Base-by-base conservation (phyloP, 345 rosid species). In the Salix brachista region DNA sequence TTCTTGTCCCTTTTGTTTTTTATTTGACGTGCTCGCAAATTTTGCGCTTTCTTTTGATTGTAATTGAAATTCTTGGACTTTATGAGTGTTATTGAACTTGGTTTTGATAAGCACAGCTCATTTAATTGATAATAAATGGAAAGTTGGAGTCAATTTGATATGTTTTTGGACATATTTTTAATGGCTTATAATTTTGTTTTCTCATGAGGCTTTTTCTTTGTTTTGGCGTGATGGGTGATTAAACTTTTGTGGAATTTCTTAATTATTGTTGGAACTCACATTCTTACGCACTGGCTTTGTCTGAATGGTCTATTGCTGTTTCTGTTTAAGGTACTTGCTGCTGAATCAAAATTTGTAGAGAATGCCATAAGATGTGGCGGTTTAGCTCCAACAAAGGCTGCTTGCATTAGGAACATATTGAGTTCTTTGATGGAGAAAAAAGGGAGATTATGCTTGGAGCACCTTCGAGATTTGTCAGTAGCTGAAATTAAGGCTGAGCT, bases 341-440 rank as follows among this genome's bases (percentile, higher is more conserved):
- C 97, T 73, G 95, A 92, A 60, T 26, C 86, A 1, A 88, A 81
- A 69, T 78, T 72, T 48, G 50, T 94, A 50, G 97, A 94, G 84
- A 73, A 71, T 83, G 91, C 94, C 32, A 94, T 94, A 78, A 82
- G 95, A 80, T 92, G 97, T 81, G 97, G 97, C 76, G 98, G 98
- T 71, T 84, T 94, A 80, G 97, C 98, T 6, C 95, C 97, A 0
- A 90, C 86, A 25, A 92, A 91, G 80, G 88, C 96, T 26, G 78
- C 92, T 17, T 92, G 95, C 77, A 90, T 94, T 58, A 90, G 87
- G 83, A 91, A 91, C 85, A 75, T 94, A 14, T 79, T 91, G 77
- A 85, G 42, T 74, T 83, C 86, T 73, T 85, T 94, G 85, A 83
- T 86, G 54, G 85, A 87, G 70, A 88, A 85, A 46, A 91, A 79